Evolutionary conservation across 441 rosid species (phyloP).

Genomic region (Euphorbia corollata): DNA sequence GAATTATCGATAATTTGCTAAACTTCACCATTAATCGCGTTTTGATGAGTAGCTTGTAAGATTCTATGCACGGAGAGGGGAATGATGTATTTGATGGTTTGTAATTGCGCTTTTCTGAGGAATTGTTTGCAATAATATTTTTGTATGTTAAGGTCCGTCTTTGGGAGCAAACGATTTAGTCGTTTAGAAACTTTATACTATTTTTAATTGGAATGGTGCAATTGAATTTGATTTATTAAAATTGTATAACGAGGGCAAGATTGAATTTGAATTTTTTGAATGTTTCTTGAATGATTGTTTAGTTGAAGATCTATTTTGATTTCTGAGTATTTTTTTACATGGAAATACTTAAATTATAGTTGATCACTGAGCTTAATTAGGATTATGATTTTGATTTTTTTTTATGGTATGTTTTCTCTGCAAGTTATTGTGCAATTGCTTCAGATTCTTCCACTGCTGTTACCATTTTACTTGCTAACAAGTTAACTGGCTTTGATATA

Average conservation of each 20-base stretch:
- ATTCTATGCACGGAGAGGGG: not conserved
- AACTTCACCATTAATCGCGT: not conserved
- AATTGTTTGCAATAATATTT: too few species aligned
- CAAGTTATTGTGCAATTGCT: not conserved
- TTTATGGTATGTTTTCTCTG: not conserved
- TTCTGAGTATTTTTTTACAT: too few species aligned
- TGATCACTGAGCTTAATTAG: too few species aligned
- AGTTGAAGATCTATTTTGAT: too few species aligned
- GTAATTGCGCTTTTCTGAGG: not conserved
- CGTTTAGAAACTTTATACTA: not conserved
- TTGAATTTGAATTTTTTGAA: not conserved
- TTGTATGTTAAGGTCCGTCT: too few species aligned
- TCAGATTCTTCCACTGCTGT: not conserved
- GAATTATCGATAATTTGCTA: not conserved
- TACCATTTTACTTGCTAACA: not conserved
- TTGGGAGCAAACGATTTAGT: too few species aligned
- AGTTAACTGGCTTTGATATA: constrained; percentile 10
- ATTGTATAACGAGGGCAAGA: not conserved
- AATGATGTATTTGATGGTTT: not conserved
- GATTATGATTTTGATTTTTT: too few species aligned
- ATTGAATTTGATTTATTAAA: not conserved
- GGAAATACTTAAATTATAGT: too few species aligned
- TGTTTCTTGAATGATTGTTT: not conserved
- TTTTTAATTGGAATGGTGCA: not conserved
- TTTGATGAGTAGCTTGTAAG: not conserved